phyloP scores from a whole-genome alignment of 495 filamentous ascomycete genomes.

The Penicillium macrosclerotiorum region DNA sequence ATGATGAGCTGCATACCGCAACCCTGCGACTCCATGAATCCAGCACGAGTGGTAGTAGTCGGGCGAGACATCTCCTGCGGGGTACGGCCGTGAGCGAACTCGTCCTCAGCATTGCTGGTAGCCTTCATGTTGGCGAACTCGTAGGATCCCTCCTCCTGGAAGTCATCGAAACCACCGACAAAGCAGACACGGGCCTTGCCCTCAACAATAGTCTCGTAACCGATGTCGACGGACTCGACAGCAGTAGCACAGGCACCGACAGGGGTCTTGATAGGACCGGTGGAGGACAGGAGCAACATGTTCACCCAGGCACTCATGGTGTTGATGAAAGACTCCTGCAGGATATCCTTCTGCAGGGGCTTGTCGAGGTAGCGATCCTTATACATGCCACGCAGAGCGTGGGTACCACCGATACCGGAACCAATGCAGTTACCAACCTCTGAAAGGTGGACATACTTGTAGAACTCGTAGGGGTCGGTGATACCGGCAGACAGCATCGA shows the following conservation, averaged over 20 bases:
- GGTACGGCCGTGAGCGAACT: constrained; percentile 92
- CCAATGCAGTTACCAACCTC: constrained; percentile 98
- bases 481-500: constrained; percentile 89
- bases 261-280: constrained; percentile 97
- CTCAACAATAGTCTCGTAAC: constrained; percentile 96
- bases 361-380: constrained; percentile 96
- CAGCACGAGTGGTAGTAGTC: constrained; percentile 91
- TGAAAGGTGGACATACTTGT: constrained; percentile 98
- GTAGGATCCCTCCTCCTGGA: constrained; percentile 98
- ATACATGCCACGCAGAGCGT: constrained; percentile 94
- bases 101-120: constrained; percentile 94
- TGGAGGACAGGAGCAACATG: constrained; percentile 95
- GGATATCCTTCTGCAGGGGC: constrained; percentile 97
- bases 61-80: constrained; percentile 97
- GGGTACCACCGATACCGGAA: constrained; percentile 93
- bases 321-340: constrained; percentile 99
- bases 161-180: constrained; percentile 98
- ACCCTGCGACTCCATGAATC: constrained; percentile 99
- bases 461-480: constrained; percentile 99
- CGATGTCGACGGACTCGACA: constrained; percentile 95
- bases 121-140: constrained; percentile 99
- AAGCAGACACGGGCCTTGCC: constrained; percentile 96
- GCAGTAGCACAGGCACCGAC: constrained; percentile 97
- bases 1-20: constrained; percentile 98
- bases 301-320: constrained; percentile 99